phyloP scores from a whole-genome alignment of 106 monocot species.

The Acorus gramineus region DNA sequence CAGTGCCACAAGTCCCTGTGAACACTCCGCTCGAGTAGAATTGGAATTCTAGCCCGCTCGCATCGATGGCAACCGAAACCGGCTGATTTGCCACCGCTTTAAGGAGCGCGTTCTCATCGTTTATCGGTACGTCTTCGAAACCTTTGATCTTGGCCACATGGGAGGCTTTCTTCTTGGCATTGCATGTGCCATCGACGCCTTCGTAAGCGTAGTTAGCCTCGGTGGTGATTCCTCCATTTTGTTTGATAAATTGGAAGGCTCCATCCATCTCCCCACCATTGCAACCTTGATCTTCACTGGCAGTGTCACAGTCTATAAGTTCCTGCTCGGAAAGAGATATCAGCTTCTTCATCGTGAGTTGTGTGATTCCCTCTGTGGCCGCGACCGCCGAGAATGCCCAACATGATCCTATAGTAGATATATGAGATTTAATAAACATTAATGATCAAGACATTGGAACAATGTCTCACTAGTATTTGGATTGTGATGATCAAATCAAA shows the following conservation, averaged over 20 bases:
- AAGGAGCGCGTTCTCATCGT: background rate
- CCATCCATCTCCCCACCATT: background rate
- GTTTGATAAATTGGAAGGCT: background rate
- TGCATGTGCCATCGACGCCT: background rate
- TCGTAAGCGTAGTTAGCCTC: background rate
- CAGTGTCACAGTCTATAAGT: constrained; percentile 2
- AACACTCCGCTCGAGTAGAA: constrained; percentile 3
- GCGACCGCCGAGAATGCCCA: constrained; percentile 9
- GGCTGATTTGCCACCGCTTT: constrained; percentile 1
- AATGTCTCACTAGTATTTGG: no score
- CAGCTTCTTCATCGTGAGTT: background rate
- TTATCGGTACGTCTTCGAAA: background rate
- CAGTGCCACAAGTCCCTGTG: background rate
- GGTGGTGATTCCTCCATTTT: background rate
- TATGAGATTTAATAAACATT: background rate
- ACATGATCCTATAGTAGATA: background rate
- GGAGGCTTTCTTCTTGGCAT: background rate
- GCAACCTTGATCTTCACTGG: background rate
- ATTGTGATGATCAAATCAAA: no score
- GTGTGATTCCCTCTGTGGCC: background rate
- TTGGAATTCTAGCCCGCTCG: background rate
- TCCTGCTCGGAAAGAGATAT: constrained; percentile 4
- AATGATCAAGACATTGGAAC: no score
- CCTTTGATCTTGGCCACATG: background rate
- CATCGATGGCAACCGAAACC: background rate